A percentile compares a stretch with the other conserved stretches of the same genome.
Conservation (phyloP, 805 yeast genomes). For the Suhomyces kilbournensis region DNA sequence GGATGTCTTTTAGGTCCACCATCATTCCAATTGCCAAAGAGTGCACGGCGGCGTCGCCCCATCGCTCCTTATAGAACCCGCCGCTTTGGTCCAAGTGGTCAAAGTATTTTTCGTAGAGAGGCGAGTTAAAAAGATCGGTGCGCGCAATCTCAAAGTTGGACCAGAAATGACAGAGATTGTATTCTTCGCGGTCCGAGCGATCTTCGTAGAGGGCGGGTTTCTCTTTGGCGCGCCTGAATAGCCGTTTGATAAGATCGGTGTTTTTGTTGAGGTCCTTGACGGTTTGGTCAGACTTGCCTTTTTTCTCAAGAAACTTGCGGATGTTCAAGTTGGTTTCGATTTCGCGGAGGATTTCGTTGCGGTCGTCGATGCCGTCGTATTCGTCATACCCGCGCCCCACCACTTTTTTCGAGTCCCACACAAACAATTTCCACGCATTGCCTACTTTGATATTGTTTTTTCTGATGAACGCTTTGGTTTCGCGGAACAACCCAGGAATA, state of each 20-base stretch:
- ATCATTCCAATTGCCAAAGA: slow-evolving; percentile 81
- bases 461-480: slow-evolving; percentile 62
- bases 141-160: slow-evolving; percentile 90
- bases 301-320: slow-evolving; percentile 16
- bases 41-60: slow-evolving; percentile 98
- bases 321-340: slow-evolving; percentile 29
- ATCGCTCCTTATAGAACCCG: slow-evolving; percentile 87
- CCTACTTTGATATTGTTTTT: slow-evolving; percentile 45
- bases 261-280: slow-evolving; percentile 7
- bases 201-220: slow-evolving; percentile 43
- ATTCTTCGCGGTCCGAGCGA: slow-evolving; percentile 62
- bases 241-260: slow-evolving; percentile 2
- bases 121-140: slow-evolving; percentile 67
- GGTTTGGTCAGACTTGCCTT: slow-evolving; percentile 22
- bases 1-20: slow-evolving; percentile 65
- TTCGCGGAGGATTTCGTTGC: slow-evolving; percentile 20
- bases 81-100: slow-evolving; percentile 64
- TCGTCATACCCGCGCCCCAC: slow-evolving; percentile 19
- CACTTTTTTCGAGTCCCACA: slow-evolving; percentile 28
- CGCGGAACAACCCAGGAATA: slow-evolving; percentile 75
- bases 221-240: slow-evolving; percentile 9
- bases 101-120: slow-evolving; percentile 65
- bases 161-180: slow-evolving; percentile 87
- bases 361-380: slow-evolving; percentile 21
- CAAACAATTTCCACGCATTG: slow-evolving; percentile 69